phyloP scores from a whole-genome alignment of 208 protist genomes.

The Trypanosoma cruzi region DNA sequence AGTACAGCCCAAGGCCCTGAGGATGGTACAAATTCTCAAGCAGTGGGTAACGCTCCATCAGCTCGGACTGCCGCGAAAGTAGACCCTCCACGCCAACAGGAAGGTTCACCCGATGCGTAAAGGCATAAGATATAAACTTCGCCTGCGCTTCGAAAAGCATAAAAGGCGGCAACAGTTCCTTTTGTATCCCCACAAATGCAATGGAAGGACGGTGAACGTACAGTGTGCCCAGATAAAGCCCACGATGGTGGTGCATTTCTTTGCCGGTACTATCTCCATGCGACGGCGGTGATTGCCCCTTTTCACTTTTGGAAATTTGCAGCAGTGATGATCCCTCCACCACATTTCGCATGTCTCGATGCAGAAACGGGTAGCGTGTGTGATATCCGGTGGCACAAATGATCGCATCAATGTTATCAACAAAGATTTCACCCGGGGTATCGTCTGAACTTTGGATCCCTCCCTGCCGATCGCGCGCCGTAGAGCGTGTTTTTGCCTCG shows the following conservation, averaged over 20 bases:
- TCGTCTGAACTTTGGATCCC: background rate
- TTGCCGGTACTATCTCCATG: background rate
- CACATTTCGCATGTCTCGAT: slow-evolving; percentile 50
- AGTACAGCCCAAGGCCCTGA: slow-evolving; percentile 68
- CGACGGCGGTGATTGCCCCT: background rate
- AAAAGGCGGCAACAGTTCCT: slow-evolving; percentile 77
- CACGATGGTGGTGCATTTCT: slow-evolving; percentile 12
- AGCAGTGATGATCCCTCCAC: slow-evolving; percentile 47
- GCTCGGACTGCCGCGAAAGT: slow-evolving; percentile 33
- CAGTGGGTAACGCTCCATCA: slow-evolving; percentile 41
- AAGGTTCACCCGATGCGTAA: slow-evolving; percentile 62
- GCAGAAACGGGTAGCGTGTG: slow-evolving; percentile 77
- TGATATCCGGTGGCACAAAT: slow-evolving; percentile 85
- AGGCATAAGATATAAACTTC: slow-evolving; percentile 81
- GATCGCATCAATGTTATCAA: slow-evolving; percentile 77
- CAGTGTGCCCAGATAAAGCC: slow-evolving; percentile 83
- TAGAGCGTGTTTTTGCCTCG: slow-evolving; percentile 28
- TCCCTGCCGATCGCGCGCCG: background rate
- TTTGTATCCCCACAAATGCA: slow-evolving; percentile 82
- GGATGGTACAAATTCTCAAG: slow-evolving; percentile 42
- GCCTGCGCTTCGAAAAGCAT: slow-evolving; percentile 86
- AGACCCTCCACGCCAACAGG: slow-evolving; percentile 37
- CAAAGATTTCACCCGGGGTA: slow-evolving; percentile 35
- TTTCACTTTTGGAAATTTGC: slow-evolving; percentile 1
- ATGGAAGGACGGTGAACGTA: slow-evolving; percentile 56